Evolutionary conservation across 78 protist species (phyloP), one percentile per base, ranked within the genome.

Genomic region (Guillardia theta): DNA sequence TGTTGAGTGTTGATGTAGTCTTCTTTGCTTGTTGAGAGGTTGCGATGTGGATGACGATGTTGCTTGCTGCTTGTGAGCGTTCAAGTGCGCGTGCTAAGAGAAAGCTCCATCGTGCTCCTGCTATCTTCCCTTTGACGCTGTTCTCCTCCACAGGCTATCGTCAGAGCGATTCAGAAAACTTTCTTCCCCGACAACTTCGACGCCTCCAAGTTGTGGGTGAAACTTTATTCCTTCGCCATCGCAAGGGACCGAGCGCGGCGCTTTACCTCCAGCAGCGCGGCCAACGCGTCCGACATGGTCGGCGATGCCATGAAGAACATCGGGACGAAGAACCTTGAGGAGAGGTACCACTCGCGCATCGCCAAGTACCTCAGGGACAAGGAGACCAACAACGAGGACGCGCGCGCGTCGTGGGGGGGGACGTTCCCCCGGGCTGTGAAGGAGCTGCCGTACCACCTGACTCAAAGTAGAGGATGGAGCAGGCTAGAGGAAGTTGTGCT

Each of bases 401-500:
- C 78, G 78, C 15, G 78, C 15, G 12, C 78, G 6, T 18, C 22
- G 83, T 70, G 83, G 83, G 83, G 45, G 4, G 83, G 83, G 12
- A 12, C 22, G 90, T 43, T 44, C 50, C 90, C 90, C 53, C 90
- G 90, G 9, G 90, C 90, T 10, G 1, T 78, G 48, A 36, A 6
- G 90, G 90, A 18, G 47, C 45, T 78, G 90, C 90, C 90, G 4
- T 37, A 43, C 33, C 90, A 78, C 48, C 48, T 78, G 48, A 78
- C 48, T 6, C 18, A 24, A 30, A 8, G 44, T 1, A 3, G 90
- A 1, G 53, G 45, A 22, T 78, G 90, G 90, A n/a, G 44, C 1
- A 27, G 24, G 45, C 39, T 78, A 36, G 90, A 78, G 50, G 90
- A 78, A 50, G 48, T 43, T 1, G 53, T 78, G 43, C 90, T 78